Conservation (phyloP, 345 rosid genomes). For the Pseudoturritis turrita region DNA sequence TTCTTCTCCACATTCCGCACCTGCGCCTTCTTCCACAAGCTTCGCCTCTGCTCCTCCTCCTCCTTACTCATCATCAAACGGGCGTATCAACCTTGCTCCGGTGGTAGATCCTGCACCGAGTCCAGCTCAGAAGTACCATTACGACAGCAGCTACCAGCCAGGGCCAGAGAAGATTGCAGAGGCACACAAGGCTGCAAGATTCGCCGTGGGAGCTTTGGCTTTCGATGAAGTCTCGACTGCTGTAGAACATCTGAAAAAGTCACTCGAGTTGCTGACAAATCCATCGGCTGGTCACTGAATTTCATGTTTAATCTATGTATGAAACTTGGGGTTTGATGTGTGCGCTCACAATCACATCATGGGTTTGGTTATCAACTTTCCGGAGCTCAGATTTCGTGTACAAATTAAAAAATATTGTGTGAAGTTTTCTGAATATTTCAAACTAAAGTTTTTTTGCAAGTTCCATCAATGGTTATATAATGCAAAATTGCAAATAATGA, state of each 20-base stretch:
- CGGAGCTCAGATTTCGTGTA: constrained; percentile 1
- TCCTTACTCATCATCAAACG: constrained; percentile 47
- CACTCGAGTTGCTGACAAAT: constrained; percentile 67
- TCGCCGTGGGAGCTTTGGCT: constrained; percentile 96
- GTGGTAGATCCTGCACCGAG: constrained; percentile 40
- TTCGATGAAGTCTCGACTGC: constrained; percentile 90
- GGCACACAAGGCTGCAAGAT: constrained; percentile 97
- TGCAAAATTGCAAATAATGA: neutral
- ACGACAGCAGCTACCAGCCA: constrained; percentile 85
- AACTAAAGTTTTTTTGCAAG: neutral
- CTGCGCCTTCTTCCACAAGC: constrained; percentile 52
- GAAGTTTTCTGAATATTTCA: neutral
- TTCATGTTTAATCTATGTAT: constrained; percentile 10
- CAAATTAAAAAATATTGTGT: constrained; percentile 5
- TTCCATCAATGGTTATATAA: neutral
- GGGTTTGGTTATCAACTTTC: neutral
- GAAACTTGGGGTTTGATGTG: neutral
- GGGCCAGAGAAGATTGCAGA: constrained; percentile 80
- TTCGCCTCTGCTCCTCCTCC: constrained; percentile 40
- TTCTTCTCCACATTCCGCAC: constrained; percentile 44
- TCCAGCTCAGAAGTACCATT: constrained; percentile 46
- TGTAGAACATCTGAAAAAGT: constrained; percentile 68
- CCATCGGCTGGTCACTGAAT: constrained; percentile 29
- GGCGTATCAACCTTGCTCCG: constrained; percentile 34
- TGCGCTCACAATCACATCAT: constrained; percentile 6